Conservation (phyloP, 495 filamentous ascomycete genomes). For the Neurospora sp. region DNA sequence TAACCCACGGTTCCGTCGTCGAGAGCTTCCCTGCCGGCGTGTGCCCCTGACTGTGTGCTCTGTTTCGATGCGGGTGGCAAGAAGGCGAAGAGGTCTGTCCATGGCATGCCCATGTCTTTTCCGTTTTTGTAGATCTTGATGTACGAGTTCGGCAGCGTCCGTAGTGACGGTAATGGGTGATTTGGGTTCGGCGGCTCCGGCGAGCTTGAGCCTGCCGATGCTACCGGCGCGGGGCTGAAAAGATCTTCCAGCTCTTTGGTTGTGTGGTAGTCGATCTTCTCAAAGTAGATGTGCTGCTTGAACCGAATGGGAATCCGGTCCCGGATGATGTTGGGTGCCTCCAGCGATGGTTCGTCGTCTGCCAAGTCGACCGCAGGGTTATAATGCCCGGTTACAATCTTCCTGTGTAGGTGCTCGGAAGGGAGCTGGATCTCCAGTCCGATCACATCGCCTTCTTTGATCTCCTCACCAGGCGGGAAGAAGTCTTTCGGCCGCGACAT, state of each 20-base stretch:
- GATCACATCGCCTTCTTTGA: conserved; percentile 82
- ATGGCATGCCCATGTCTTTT: conserved; percentile 71
- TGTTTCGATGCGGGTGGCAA: conserved; percentile 82
- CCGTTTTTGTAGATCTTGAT: conserved; percentile 94
- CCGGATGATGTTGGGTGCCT: conserved; percentile 68
- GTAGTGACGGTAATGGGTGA: conserved; percentile 58
- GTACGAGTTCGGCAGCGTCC: conserved; percentile 75
- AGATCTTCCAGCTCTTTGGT: conserved; percentile 84
- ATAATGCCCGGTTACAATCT: conserved; percentile 76
- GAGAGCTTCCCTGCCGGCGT: conserved; percentile 57
- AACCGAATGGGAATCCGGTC: conserved; percentile 91
- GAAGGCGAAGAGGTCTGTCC: conserved; percentile 82
- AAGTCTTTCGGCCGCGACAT: conserved; percentile 87
- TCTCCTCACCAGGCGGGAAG: conserved; percentile 60
- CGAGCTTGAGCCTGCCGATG: conserved; percentile 29
- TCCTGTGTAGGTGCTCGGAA: conserved; percentile 71
- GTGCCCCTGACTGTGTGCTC: conserved; percentile 48
- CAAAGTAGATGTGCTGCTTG: conserved; percentile 87
- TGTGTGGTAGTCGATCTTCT: conserved; percentile 82
- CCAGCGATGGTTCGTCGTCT: conserved; percentile 44
- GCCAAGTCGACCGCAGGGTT: conserved; percentile 67
- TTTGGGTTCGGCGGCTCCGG: conserved; percentile 53
- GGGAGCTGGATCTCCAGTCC: conserved; percentile 89
- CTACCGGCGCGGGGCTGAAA: conserved; percentile 59
- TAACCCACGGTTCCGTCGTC: conserved; percentile 95